Evolutionary conservation across 169 alveolate species (phyloP), one percentile per base, ranked within the genome.

Genomic region (Eimeria brunetti): DNA sequence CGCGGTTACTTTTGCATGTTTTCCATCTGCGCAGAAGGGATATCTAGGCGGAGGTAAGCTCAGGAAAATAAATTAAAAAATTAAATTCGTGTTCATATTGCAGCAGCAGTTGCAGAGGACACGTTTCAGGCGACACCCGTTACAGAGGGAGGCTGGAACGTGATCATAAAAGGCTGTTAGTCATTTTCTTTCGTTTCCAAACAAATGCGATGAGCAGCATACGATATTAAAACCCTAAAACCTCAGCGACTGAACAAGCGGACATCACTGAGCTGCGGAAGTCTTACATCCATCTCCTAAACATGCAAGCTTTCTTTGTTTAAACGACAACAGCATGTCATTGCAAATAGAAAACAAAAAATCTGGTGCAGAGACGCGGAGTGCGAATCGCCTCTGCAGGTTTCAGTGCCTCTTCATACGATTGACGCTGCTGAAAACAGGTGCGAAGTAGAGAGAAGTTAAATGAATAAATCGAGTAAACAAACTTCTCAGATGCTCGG

Each of bases 371-470:
- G 92, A 6, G 92, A 86, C 20, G 92, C 92, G 60, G 92, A 86
- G 51, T 86, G 92, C 83, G 69, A 86, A 27, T 18, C 3, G 20
- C 78, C 92, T n/a, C 27, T 60, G 44, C 60, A 64, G n/a, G 36
- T 33, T n/a, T 6, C 36, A 11, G 33, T 16, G 27, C 60, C 71
- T 12, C 36, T 86, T 51, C 83, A 22, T 24, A 86, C 92, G 20
- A 30, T 86, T 27, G 80, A 86, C 2, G 92, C 78, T 6, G 92
- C 92, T 38, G 92, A 86, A 86, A 86, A 86, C 80, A 86, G 81
- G 92, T 62, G 62, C 38, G 92, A 41, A 58, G 46, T 41, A 41
- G 46, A 41, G 4, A 41, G 49, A 71, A 36, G 0, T 8, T 27
- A 0, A 71, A 71, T 27, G 20, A 71, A 71, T 49, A 33, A 71